These are phyloP conservation scores for Luffa aegyptiaca DNA, from an alignment of 306 rosid genomes.

Conservation along the genomic window DNA sequence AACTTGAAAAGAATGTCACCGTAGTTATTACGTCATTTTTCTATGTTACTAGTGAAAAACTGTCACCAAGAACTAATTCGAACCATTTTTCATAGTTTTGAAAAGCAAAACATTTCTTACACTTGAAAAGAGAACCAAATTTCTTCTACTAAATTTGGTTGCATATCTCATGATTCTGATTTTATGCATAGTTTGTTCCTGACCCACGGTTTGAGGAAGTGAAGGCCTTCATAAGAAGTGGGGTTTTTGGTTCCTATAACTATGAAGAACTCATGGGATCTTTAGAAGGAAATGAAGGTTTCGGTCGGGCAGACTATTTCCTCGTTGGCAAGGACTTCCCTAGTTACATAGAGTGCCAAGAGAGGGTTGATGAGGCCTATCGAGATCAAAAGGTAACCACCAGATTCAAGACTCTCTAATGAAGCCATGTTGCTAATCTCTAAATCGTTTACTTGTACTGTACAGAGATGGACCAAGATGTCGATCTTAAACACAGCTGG, in stretches of 20 bases:
- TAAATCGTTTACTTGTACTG: background rate
- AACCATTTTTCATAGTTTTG: background rate
- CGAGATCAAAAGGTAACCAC: constrained; percentile 49
- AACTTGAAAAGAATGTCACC: background rate
- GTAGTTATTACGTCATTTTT: background rate
- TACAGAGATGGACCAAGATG: constrained; percentile 89
- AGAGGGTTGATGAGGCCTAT: constrained; percentile 75
- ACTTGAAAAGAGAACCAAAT: background rate
- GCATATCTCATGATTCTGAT: background rate
- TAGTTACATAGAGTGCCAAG: constrained; percentile 91
- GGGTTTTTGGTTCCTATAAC: constrained; percentile 59
- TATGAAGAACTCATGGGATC: constrained; percentile 77
- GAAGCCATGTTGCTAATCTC: background rate
- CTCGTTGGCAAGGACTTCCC: constrained; percentile 96
- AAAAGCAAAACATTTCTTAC: background rate
- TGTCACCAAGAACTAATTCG: background rate
- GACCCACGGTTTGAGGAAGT: constrained; percentile 91
- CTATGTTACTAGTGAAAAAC: background rate
- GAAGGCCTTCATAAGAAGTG: constrained; percentile 62
- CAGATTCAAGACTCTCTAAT: background rate
- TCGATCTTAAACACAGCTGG: constrained; percentile 93
- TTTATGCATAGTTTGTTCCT: constrained; percentile 50
- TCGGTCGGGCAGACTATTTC: constrained; percentile 88
- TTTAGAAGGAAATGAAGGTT: constrained; percentile 87
- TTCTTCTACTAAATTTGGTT: background rate